Conservation (phyloP, 257 asterid species). For the Lavandula angustifolia region DNA sequence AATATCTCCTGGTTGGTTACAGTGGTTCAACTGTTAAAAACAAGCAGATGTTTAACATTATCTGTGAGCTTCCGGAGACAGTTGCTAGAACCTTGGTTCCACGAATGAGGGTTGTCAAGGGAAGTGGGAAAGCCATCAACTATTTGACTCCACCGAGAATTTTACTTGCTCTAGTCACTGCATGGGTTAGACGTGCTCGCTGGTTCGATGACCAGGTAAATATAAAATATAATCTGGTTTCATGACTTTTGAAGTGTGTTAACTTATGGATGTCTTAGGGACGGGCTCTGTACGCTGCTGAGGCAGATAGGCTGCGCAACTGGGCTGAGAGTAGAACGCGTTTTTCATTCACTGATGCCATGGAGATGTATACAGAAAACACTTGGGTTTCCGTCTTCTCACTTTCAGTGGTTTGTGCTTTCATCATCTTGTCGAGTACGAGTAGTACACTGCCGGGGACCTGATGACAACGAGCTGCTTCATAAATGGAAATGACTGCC, state of each 20-base stretch:
- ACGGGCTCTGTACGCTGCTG: slow-evolving; percentile 91
- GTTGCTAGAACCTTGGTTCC: slow-evolving; percentile 96
- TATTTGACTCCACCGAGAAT: slow-evolving; percentile 98
- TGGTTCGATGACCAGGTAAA: slow-evolving; percentile 96
- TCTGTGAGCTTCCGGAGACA: slow-evolving; percentile 98
- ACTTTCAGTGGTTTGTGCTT: slow-evolving; percentile 91
- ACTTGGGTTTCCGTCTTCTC: slow-evolving; percentile 97
- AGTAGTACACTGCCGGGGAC: slow-evolving; percentile 62
- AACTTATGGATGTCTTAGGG: slow-evolving; percentile 51
- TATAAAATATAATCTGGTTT: too few species aligned
- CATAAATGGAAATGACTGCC: background rate
- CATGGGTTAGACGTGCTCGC: slow-evolving; percentile 95
- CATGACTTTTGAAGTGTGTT: background rate
- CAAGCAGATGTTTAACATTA: slow-evolving; percentile 94
- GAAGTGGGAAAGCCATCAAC: slow-evolving; percentile 90
- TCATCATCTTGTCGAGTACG: slow-evolving; percentile 89
- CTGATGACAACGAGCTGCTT: slow-evolving; percentile 29
- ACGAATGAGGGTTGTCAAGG: slow-evolving; percentile 95
- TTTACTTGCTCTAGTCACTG: slow-evolving; percentile 86
- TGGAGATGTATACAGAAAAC: slow-evolving; percentile 94
- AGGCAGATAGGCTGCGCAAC: slow-evolving; percentile 94
- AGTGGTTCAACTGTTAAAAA: slow-evolving; percentile 90
- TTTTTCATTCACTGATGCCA: slow-evolving; percentile 89
- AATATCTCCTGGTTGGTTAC: slow-evolving; percentile 33
- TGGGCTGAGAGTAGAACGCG: slow-evolving; percentile 98